These are phyloP conservation scores for Immersiporthe knoxdaviesiana DNA, from an alignment of 2,329 filamentous ascomycete genomes.

Conservation along the genomic window DNA sequence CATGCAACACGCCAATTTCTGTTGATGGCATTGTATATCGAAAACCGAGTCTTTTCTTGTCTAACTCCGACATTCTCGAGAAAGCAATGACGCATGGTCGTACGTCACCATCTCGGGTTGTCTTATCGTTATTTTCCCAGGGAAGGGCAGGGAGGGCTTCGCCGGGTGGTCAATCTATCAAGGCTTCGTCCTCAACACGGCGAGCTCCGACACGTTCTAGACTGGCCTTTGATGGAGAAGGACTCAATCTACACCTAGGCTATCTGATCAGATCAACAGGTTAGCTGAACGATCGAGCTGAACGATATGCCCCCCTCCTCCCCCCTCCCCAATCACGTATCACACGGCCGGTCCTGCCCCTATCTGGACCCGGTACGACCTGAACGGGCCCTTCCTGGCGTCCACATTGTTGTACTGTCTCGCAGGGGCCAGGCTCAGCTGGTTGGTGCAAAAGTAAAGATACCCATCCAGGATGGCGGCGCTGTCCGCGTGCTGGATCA, in stretches of 20 bases:
- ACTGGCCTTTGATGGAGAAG: neutral
- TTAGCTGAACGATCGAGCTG: neutral
- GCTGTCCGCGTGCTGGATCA: constrained; percentile 48
- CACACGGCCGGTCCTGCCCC: constrained; percentile 40
- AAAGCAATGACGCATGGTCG: neutral
- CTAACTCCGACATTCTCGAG: neutral
- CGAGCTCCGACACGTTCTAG: neutral
- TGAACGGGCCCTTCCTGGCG: constrained; percentile 41
- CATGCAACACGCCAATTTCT: neutral
- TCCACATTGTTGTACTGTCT: constrained; percentile 45
- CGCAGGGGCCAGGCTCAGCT: constrained; percentile 41
- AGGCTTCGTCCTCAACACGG: neutral
- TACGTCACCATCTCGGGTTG: neutral
- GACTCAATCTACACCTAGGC: neutral
- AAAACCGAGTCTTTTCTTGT: neutral
- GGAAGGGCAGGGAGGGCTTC: neutral
- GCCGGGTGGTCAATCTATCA: neutral
- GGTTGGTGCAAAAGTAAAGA: constrained; percentile 48
- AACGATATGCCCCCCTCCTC: neutral
- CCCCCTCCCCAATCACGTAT: no score
- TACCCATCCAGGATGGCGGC: constrained; percentile 45
- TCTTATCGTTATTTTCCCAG: neutral
- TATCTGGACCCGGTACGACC: constrained; percentile 41
- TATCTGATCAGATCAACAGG: neutral
- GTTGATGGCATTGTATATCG: neutral